Conservation (phyloP, 257 asterid genomes). For the Penstemon davidsonii region DNA sequence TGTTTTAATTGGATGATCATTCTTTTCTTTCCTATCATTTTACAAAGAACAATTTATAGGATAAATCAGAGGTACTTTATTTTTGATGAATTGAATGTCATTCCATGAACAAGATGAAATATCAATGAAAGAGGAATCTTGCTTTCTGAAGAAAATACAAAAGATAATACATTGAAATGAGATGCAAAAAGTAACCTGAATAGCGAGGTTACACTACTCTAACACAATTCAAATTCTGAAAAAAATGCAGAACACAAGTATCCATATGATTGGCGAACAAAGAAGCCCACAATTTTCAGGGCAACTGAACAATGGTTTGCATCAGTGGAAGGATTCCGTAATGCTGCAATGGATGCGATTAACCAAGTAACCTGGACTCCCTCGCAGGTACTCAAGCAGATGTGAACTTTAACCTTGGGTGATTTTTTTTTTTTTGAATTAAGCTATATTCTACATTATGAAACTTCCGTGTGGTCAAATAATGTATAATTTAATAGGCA, state of each 20-base stretch:
- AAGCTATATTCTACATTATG: conserved; percentile 19
- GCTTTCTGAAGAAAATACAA: no score
- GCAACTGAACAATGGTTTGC: conserved; percentile 99
- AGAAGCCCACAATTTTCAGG: conserved; percentile 96
- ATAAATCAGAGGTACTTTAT: no score
- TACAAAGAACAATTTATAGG: no score
- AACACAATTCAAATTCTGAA: conserved; percentile 14
- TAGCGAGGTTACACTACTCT: no score
- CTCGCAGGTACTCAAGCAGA: conserved; percentile 61
- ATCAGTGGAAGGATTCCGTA: conserved; percentile 93
- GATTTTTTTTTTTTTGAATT: not conserved
- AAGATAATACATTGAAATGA: no score
- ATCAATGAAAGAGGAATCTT: no score
- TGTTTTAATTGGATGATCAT: conserved; percentile 5
- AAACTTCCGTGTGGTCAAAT: conserved; percentile 19
- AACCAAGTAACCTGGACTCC: conserved; percentile 84
- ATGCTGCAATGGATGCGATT: conserved; percentile 87
- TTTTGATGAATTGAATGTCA: no score
- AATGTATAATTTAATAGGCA: conserved; percentile 51
- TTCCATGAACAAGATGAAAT: no score
- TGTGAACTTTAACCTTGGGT: conserved; percentile 20
- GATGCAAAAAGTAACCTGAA: no score
- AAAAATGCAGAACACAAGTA: conserved; percentile 84
- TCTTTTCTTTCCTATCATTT: not conserved
- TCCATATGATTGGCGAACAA: conserved; percentile 98